phyloP scores from a whole-genome alignment of 1,284 basidiomycete genomes.

The Apiotrichum gamsii region DNA sequence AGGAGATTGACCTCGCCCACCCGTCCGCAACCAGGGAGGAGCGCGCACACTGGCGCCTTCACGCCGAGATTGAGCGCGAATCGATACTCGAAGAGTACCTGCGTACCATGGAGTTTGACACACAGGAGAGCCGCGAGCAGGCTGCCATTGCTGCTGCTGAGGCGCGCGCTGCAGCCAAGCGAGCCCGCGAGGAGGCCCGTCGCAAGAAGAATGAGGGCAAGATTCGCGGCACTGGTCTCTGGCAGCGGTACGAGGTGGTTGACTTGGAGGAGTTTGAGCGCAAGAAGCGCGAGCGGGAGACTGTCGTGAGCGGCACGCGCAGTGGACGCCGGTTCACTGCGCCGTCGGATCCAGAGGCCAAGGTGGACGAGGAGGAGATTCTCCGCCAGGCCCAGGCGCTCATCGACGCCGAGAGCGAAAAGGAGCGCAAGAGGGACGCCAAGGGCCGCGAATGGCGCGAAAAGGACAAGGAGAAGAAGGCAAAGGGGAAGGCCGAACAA shows the following conservation, averaged over 20 bases:
- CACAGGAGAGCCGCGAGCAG: constrained; percentile 5
- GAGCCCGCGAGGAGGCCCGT: constrained; percentile 23
- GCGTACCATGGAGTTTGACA: constrained; percentile 27
- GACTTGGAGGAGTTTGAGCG: constrained; percentile 26
- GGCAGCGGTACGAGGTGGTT: constrained; percentile 33
- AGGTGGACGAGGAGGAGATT: background rate
- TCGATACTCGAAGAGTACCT: constrained; percentile 26
- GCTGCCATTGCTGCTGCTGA: constrained; percentile 8
- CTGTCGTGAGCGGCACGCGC: constrained; percentile 33
- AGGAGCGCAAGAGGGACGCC: background rate
- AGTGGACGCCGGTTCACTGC: constrained; percentile 22
- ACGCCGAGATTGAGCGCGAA: constrained; percentile 3
- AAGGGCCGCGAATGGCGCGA: background rate
- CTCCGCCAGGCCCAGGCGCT: background rate
- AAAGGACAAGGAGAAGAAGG: background rate
- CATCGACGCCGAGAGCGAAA: background rate
- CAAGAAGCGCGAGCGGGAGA: constrained; percentile 19
- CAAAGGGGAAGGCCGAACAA: background rate
- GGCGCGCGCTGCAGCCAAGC: constrained; percentile 23
- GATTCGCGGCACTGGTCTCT: constrained; percentile 35
- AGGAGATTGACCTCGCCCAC: constrained; percentile 6
- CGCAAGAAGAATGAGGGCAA: constrained; percentile 23
- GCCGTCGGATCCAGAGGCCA: background rate
- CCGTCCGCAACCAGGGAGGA: constrained; percentile 16
- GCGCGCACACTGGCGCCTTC: constrained; percentile 1